A percentile compares a stretch with the other conserved stretches of the same genome.
Conservation (phyloP, 768 basidiomycete genomes). For the Russula ochroleuca region DNA sequence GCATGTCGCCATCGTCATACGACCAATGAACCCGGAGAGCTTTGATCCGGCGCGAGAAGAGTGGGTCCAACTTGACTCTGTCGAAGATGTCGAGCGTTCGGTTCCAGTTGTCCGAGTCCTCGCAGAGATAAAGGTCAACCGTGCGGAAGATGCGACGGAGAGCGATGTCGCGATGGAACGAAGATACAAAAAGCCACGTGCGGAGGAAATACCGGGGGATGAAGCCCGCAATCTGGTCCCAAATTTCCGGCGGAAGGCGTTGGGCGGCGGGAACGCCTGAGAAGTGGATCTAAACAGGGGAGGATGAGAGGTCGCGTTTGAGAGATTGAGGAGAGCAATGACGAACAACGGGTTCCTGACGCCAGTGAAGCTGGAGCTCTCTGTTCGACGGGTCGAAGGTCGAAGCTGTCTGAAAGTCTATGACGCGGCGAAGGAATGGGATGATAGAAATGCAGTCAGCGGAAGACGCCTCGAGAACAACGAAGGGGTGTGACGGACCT, state of each 20-base stretch:
- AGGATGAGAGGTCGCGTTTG: constrained; percentile 3
- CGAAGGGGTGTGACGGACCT: constrained; percentile 38
- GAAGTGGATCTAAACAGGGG: constrained; percentile 45
- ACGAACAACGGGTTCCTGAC: constrained; percentile 47
- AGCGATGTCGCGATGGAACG: constrained; percentile 62
- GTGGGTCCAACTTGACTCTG: constrained; percentile 55
- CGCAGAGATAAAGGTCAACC: constrained; percentile 62
- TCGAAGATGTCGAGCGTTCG: constrained; percentile 65
- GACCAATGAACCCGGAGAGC: constrained; percentile 63
- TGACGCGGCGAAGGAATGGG: neutral
- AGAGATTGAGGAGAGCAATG: neutral
- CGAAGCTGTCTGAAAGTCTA: constrained; percentile 58
- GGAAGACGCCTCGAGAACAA: neutral
- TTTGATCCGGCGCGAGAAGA: constrained; percentile 57
- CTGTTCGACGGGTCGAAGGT: constrained; percentile 58
- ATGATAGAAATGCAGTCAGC: neutral
- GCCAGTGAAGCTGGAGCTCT: constrained; percentile 47
- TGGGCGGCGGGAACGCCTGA: constrained; percentile 54
- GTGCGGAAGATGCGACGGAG: constrained; percentile 63
- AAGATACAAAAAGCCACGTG: constrained; percentile 62
- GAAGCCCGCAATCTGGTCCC: constrained; percentile 59
- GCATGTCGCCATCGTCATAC: constrained; percentile 63
- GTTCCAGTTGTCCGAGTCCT: constrained; percentile 56
- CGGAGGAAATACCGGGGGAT: constrained; percentile 64
- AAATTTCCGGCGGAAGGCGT: constrained; percentile 60